phyloP scores from a whole-genome alignment of 768 basidiomycete genomes.

The Termitomyces heimii region DNA sequence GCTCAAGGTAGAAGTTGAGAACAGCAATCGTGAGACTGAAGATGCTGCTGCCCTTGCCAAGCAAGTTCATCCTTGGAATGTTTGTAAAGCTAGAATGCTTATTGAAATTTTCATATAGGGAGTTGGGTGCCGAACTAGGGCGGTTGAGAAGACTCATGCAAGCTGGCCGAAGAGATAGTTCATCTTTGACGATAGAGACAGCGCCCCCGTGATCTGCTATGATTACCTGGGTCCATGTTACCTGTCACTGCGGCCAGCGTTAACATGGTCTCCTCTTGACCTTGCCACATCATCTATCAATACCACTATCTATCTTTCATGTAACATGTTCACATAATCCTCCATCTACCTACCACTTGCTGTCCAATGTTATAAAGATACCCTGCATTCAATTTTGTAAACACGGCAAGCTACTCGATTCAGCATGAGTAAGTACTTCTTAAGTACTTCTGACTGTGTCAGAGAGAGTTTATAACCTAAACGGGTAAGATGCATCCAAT shows the following conservation, averaged over 20 bases:
- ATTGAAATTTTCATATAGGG: conserved; percentile 33
- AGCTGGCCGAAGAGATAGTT: conserved; percentile 30
- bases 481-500: neutral
- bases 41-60: conserved; percentile 55
- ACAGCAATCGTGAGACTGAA: conserved; percentile 48
- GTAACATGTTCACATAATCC: conserved; percentile 12
- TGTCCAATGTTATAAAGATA: conserved; percentile 9
- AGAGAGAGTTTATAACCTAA: neutral
- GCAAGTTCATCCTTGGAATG: conserved; percentile 32
- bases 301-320: conserved; percentile 13
- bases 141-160: conserved; percentile 73
- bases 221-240: neutral
- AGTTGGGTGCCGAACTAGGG: conserved; percentile 56
- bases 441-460: neutral
- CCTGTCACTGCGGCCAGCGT: neutral
- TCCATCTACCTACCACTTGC: conserved; percentile 2
- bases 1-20: conserved; percentile 49
- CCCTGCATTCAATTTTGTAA: neutral
- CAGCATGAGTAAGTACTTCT: neutral
- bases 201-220: conserved; percentile 5
- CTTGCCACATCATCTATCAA: neutral
- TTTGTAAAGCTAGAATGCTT: neutral
- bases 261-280: neutral
- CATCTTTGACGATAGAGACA: conserved; percentile 8
- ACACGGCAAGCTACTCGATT: neutral